Evolutionary conservation across 768 basidiomycete species (phyloP).

Genomic region (Amanita thiersii): DNA sequence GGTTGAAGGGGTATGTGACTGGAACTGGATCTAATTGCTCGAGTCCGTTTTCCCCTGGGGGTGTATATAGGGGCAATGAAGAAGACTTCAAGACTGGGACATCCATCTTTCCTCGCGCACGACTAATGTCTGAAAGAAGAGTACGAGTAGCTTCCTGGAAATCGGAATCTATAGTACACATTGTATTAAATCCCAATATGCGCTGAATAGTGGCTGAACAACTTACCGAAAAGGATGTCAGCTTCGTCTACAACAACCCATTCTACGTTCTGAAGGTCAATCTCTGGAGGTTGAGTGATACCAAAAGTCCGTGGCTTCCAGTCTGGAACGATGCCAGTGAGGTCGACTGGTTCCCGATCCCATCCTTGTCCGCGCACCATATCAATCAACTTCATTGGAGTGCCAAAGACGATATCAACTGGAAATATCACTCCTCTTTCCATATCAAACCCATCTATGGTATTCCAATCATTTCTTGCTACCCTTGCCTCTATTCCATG

Average conservation of each 20-base stretch:
- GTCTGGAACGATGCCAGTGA: conserved; percentile 23
- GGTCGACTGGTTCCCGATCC: conserved; percentile 24
- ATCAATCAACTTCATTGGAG: conserved; percentile 59
- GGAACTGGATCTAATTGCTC: conserved; percentile 14
- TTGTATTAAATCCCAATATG: not conserved
- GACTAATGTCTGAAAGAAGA: conserved; percentile 63
- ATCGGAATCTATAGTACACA: conserved; percentile 60
- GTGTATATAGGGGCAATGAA: conserved; percentile 12
- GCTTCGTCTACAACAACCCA: conserved; percentile 93
- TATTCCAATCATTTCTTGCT: not conserved
- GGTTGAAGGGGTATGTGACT: conserved; percentile 65
- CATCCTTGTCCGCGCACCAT: conserved; percentile 49
- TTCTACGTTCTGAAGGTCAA: conserved; percentile 64
- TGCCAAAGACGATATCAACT: conserved; percentile 59
- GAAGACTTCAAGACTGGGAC: conserved; percentile 27
- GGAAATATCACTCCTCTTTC: conserved; percentile 11
- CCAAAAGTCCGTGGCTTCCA: conserved; percentile 29
- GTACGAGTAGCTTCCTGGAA: conserved; percentile 68
- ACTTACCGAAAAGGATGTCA: conserved; percentile 78
- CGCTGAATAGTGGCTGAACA: not conserved
- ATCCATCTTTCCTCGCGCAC: conserved; percentile 55
- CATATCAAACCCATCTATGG: too few species aligned
- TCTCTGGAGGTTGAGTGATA: conserved; percentile 26
- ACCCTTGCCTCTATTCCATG: not conserved
- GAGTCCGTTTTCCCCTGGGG: too few species aligned